Evolutionary conservation across 805 yeast genomes (phyloP), one percentile per base, ranked within the genome.

Genomic region (Myxozyma monticola): DNA sequence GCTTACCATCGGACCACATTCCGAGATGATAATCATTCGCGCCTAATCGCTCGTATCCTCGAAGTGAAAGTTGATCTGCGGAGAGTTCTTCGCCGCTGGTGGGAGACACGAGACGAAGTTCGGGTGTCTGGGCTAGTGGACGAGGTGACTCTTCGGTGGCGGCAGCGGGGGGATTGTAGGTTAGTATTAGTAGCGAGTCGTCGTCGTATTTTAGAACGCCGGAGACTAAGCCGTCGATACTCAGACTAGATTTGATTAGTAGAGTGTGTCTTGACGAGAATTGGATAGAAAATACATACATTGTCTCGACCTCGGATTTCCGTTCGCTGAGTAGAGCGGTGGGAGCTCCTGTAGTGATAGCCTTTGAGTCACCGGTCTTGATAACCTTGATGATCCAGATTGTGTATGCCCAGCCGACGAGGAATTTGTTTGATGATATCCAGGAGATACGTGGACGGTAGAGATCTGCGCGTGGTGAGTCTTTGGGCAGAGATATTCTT

Each of bases 401-500:
- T 56, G 81, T 77, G 54, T 80, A 76, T 2, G 81, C 85, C 98
- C 98, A 93, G 0, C 90, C 95, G 22, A 93, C 75, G 0, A 86
- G 67, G 9, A 88, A 71, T 53, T 86, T 67, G 62, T 84, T 85
- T 1, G 75, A 68, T 60, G 83, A 95, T 0, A 83, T 80, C 46
- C 76, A 75, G 49, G 79, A 80, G 2, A 86, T 76, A 41, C 85
- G 76, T 0, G 98, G 97, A 81, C 93, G 83, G 60, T 84, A 88
- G 31, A 90, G 67, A 57, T 88, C 96, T 2, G 95, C 82, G 20
- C 90, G 71, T 3, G 83, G 60, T 69, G 68, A 71, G 35, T 74
- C 76, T 14, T 68, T 64, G 0, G 93, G 89, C 37, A 81, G 73
- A 3, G 78, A 73, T 7, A 87, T 75, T 20, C 72, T 73, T 21